These are phyloP conservation scores for Solanum acaule DNA, from an alignment of 257 asterid species.

Conservation along the genomic window DNA sequence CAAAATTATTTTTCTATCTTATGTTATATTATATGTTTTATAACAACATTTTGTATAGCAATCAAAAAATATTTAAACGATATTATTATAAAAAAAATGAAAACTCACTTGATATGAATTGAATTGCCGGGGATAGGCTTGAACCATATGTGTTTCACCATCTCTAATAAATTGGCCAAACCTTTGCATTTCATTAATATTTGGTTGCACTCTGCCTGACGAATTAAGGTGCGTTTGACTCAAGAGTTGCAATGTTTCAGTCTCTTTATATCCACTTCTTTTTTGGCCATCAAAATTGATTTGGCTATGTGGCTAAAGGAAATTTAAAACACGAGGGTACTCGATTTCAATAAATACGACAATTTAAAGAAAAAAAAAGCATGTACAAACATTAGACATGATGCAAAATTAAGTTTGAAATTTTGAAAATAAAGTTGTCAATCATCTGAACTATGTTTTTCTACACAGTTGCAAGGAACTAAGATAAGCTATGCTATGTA, in stretches of 20 bases:
- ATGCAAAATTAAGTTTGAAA: neutral
- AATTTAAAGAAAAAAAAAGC: slow-evolving; percentile 60
- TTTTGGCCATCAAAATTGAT: slow-evolving; percentile 13
- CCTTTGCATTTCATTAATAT: neutral
- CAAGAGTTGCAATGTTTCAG: slow-evolving; percentile 46
- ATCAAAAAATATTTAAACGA: neutral
- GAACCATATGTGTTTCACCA: slow-evolving; percentile 29
- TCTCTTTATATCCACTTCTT: slow-evolving; percentile 29
- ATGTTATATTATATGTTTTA: neutral
- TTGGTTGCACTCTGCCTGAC: neutral
- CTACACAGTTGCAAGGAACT: neutral
- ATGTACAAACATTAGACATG: slow-evolving; percentile 19
- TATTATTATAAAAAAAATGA: neutral
- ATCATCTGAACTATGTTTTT: neutral
- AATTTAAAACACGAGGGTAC: neutral
- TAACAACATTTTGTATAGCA: neutral
- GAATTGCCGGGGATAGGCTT: slow-evolving; percentile 17
- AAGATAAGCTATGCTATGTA: neutral
- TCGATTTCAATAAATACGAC: slow-evolving; percentile 46
- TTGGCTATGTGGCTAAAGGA: slow-evolving; percentile 13
- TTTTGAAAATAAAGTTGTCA: neutral
- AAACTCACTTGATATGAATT: slow-evolving; percentile 28
- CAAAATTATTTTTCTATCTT: neutral
- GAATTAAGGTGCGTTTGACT: slow-evolving; percentile 44
- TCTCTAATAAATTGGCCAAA: slow-evolving; percentile 14